Percentiles rank a stretch among this genome's conserved stretches.
These are phyloP conservation scores for Alloteropsis semialata DNA, from an alignment of 176 grass and related monocot genomes.

Conservation along the genomic window DNA sequence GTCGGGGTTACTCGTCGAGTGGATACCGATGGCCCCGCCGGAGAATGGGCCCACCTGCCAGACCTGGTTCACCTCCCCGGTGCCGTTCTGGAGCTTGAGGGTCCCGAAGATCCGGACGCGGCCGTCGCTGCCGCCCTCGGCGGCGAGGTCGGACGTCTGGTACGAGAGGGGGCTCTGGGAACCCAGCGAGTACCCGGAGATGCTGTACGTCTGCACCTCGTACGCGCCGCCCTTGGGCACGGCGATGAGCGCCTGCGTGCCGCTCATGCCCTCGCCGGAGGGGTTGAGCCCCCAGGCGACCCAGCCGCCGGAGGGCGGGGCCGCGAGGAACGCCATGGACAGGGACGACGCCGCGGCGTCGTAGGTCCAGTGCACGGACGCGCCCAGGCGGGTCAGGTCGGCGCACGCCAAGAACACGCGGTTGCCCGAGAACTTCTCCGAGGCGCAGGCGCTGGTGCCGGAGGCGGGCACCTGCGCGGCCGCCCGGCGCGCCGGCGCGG, in stretches of 20 bases:
- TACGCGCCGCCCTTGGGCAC: slow-evolving; percentile 33
- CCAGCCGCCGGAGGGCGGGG: slow-evolving; percentile 48
- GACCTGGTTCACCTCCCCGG: slow-evolving; percentile 53
- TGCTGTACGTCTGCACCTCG: slow-evolving; percentile 50
- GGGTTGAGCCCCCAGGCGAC: slow-evolving; percentile 73
- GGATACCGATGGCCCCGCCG: not conserved
- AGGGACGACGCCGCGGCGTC: slow-evolving; percentile 26
- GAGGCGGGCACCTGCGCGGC: not conserved
- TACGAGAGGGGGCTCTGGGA: slow-evolving; percentile 7
- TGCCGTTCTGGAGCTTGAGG: slow-evolving; percentile 45
- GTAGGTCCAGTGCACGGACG: slow-evolving; percentile 76
- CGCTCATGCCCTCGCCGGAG: slow-evolving; percentile 8
- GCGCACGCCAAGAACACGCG: slow-evolving; percentile 45
- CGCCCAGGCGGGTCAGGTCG: slow-evolving; percentile 55
- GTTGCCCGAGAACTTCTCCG: slow-evolving; percentile 46
- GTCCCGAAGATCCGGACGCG: slow-evolving; percentile 53
- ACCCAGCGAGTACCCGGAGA: not conserved
- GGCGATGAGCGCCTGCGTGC: slow-evolving; percentile 66
- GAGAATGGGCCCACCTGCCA: slow-evolving; percentile 53
- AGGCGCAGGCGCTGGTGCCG: slow-evolving; percentile 26
- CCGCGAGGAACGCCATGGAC: slow-evolving; percentile 54
- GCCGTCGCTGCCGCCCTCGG: slow-evolving; percentile 44
- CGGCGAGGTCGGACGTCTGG: slow-evolving; percentile 41
- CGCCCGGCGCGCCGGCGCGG: not conserved
- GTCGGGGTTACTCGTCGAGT: not conserved